A percentile compares a stretch with the other conserved stretches of the same genome.
Conservation (phyloP, 805 yeast species). For the Scheffersomyces coipomensis region DNA sequence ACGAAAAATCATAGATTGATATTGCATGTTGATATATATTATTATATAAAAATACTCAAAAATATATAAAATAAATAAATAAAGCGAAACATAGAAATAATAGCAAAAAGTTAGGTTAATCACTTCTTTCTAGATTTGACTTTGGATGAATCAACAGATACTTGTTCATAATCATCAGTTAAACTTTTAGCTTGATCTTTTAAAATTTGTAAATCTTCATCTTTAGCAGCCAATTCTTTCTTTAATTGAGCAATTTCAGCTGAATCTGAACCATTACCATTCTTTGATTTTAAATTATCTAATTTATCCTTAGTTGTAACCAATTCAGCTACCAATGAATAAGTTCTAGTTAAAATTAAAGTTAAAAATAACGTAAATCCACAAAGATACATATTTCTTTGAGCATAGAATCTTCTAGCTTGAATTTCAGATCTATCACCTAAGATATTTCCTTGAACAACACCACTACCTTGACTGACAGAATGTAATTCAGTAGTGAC, state of each 20-base stretch:
- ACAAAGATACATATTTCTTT: slow-evolving; percentile 92
- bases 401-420: slow-evolving; percentile 92
- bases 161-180: slow-evolving; percentile 58
- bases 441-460: slow-evolving; percentile 21
- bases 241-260: slow-evolving; percentile 48
- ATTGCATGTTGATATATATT: neutral
- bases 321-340: slow-evolving; percentile 73
- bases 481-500: slow-evolving; percentile 62
- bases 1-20: slow-evolving; percentile 20
- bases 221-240: slow-evolving; percentile 49
- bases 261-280: slow-evolving; percentile 21
- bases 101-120: too few relatives aligned
- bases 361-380: slow-evolving; percentile 94
- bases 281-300: slow-evolving; percentile 30
- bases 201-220: slow-evolving; percentile 62
- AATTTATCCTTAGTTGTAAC: slow-evolving; percentile 61
- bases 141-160: slow-evolving; percentile 13
- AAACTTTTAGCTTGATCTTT: slow-evolving; percentile 73
- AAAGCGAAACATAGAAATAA: neutral
- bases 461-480: slow-evolving; percentile 13
- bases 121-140: slow-evolving; percentile 12
- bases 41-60: neutral
- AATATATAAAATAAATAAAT: slow-evolving; percentile 1
- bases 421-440: slow-evolving; percentile 78
- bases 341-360: slow-evolving; percentile 80